Conservation (phyloP, 352 stramenopile genomes). For the Pythium plurisporium region DNA sequence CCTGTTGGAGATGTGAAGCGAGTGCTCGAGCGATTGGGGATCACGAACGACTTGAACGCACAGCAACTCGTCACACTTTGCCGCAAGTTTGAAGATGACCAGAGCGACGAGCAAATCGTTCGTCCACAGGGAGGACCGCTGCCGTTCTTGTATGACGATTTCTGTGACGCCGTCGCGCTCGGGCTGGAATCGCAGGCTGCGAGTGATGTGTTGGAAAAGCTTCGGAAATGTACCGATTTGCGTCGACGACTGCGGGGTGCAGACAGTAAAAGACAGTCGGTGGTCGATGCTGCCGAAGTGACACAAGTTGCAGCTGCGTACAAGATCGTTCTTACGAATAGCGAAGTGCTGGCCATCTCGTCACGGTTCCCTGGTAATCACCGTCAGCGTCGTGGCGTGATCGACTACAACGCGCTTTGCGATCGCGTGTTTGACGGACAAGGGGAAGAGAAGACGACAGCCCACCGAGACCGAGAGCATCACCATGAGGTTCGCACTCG, state of each 20-base stretch:
- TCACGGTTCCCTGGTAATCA: not conserved
- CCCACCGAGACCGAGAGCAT: too few relatives aligned
- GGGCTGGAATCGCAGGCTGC: not conserved
- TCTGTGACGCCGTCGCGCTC: slow-evolving; percentile 46
- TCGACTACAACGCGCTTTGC: slow-evolving; percentile 22
- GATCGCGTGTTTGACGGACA: slow-evolving; percentile 19
- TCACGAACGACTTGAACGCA: slow-evolving; percentile 37
- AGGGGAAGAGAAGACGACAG: not conserved
- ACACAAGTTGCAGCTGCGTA: not conserved
- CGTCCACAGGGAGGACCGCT: not conserved
- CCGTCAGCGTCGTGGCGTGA: not conserved
- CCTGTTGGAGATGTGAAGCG: slow-evolving; percentile 22
- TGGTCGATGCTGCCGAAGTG: slow-evolving; percentile 4
- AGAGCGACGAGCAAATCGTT: slow-evolving; percentile 1
- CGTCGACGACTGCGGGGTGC: slow-evolving; percentile 4
- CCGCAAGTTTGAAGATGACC: slow-evolving; percentile 29
- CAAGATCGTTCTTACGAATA: slow-evolving; percentile 4
- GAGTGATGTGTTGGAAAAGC: slow-evolving; percentile 3
- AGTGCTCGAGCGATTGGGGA: slow-evolving; percentile 21
- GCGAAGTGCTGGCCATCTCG: slow-evolving; percentile 6
- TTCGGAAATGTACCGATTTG: slow-evolving; percentile 5
- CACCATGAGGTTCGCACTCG: too few relatives aligned
- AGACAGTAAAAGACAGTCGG: not conserved
- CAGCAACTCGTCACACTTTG: slow-evolving; percentile 64
- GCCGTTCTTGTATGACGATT: slow-evolving; percentile 49